These are phyloP conservation scores for Erythrophleum fordii DNA, from an alignment of 306 rosid genomes.

Conservation along the genomic window DNA sequence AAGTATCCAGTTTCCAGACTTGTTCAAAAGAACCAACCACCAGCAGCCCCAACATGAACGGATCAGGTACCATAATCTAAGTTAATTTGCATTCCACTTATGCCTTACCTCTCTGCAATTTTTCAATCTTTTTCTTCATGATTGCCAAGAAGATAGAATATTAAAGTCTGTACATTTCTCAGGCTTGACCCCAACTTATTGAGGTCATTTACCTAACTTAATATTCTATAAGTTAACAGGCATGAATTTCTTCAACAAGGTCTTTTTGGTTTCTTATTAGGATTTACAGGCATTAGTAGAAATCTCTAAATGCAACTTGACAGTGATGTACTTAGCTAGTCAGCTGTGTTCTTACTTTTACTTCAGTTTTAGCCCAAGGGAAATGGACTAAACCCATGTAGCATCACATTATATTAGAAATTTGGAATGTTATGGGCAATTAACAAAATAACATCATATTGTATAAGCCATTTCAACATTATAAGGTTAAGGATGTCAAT, in stretches of 20 bases:
- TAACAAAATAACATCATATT: not conserved
- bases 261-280: not conserved
- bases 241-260: not conserved
- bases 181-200: slow-evolving; percentile 16
- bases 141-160: slow-evolving; percentile 3
- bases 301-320: slow-evolving; percentile 18
- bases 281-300: not conserved
- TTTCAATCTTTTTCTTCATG: slow-evolving; percentile 7
- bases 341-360: not conserved
- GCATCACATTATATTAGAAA: not conserved
- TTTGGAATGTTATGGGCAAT: not conserved
- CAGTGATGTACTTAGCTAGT: not conserved
- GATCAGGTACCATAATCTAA: slow-evolving; percentile 11
- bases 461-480: not conserved
- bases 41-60: slow-evolving; percentile 23
- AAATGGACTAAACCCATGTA: not conserved
- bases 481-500: not conserved
- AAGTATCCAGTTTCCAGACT: slow-evolving; percentile 3
- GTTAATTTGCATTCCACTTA: slow-evolving; percentile 13
- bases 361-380: not conserved
- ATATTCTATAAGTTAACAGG: not conserved
- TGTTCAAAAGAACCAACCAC: slow-evolving; percentile 11
- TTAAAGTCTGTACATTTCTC: not conserved
- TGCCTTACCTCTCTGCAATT: not conserved
- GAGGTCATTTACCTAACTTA: not conserved